These are phyloP conservation scores for Pseudogymnoascus destructans DNA, from an alignment of 2,329 filamentous ascomycete species.

Conservation along the genomic window DNA sequence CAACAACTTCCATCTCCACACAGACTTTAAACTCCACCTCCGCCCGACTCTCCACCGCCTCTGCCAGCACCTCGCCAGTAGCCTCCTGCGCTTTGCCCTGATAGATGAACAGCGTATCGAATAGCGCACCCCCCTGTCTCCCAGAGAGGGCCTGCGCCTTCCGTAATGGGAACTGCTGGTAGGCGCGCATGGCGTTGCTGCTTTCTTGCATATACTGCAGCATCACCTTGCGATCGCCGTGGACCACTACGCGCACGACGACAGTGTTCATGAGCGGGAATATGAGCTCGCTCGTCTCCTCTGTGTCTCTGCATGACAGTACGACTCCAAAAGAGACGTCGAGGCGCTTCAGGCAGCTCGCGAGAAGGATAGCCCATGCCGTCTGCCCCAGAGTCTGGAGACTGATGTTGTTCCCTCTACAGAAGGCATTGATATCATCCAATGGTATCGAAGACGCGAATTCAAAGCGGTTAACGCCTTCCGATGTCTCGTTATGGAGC, in stretches of 20 bases:
- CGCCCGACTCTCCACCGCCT: slow-evolving; percentile 36
- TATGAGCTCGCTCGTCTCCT: slow-evolving; percentile 51
- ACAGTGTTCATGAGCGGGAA: slow-evolving; percentile 94
- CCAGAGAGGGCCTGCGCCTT: slow-evolving; percentile 44
- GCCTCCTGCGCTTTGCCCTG: slow-evolving; percentile 32
- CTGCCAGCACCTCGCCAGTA: slow-evolving; percentile 16
- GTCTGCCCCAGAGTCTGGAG: slow-evolving; percentile 65
- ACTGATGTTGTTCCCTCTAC: slow-evolving; percentile 53
- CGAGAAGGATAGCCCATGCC: slow-evolving; percentile 61
- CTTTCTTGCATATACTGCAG: slow-evolving; percentile 61
- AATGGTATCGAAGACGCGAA: slow-evolving; percentile 31
- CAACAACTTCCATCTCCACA: slow-evolving; percentile 59
- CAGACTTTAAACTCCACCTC: slow-evolving; percentile 72
- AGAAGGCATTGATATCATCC: slow-evolving; percentile 41
- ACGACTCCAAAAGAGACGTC: slow-evolving; percentile 76
- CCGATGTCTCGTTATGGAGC: slow-evolving; percentile 13
- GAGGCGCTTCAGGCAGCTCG: slow-evolving; percentile 46
- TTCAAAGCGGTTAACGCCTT: slow-evolving; percentile 32
- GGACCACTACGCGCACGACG: slow-evolving; percentile 56
- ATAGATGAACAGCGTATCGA: slow-evolving; percentile 54
- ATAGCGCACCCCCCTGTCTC: slow-evolving; percentile 32
- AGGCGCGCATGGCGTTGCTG: slow-evolving; percentile 50
- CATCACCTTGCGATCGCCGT: slow-evolving; percentile 52
- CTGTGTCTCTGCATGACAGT: slow-evolving; percentile 69
- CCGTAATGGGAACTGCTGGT: slow-evolving; percentile 67